Conservation (phyloP, 352 stramenopile genomes). For the Phytopythium kandeliae region DNA sequence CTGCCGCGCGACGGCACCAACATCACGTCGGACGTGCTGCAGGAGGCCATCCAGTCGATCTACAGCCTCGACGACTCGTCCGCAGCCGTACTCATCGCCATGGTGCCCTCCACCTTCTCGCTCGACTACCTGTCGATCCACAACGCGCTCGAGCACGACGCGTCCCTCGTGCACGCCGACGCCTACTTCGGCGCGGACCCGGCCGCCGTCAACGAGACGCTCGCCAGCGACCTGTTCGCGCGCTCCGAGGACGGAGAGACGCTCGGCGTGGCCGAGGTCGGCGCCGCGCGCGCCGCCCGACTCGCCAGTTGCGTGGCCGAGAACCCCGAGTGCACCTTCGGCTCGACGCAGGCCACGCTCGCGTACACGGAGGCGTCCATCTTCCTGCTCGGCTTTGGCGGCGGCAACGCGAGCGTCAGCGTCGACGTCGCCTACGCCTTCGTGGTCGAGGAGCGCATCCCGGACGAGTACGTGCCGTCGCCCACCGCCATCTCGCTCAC, state of each 20-base stretch:
- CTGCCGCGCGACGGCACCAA: constrained; percentile 32
- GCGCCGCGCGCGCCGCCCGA: constrained; percentile 17
- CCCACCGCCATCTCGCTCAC: constrained; percentile 14
- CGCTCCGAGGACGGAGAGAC: constrained; percentile 10
- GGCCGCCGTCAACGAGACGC: constrained; percentile 13
- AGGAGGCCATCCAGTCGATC: constrained; percentile 16
- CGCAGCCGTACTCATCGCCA: constrained; percentile 14
- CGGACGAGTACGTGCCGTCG: constrained; percentile 16
- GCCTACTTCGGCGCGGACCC: constrained; percentile 26
- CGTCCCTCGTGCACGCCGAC: constrained; percentile 36
- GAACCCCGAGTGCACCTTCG: constrained; percentile 22
- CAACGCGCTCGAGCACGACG: constrained; percentile 43
- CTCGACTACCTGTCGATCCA: constrained; percentile 35
- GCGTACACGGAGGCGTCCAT: constrained; percentile 19
- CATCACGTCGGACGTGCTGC: constrained; percentile 20
- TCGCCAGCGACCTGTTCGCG: constrained; percentile 22
- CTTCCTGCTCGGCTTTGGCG: constrained; percentile 15
- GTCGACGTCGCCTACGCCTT: constrained; percentile 25
- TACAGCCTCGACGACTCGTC: constrained; percentile 26
- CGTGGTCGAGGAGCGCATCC: constrained; percentile 26
- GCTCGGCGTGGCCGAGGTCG: constrained; percentile 15
- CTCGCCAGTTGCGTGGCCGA: constrained; percentile 21
- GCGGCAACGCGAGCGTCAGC: constrained; percentile 16
- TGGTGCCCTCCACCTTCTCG: constrained; percentile 18
- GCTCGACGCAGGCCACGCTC: constrained; percentile 12